Evolutionary conservation across 441 rosid species (phyloP).

Genomic region (Populus hybrid): DNA sequence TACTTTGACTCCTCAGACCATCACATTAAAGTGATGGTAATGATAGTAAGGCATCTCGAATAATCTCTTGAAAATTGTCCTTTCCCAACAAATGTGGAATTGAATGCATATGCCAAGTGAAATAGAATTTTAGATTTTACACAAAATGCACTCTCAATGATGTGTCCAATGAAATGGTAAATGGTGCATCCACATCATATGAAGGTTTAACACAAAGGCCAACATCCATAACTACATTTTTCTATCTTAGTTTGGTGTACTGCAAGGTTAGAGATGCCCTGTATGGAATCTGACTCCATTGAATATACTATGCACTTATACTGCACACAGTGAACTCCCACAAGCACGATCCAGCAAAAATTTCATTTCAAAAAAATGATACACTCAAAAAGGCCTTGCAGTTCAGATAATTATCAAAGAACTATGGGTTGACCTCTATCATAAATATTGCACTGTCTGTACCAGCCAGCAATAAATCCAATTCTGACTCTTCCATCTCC

Average conservation of each 20-base stretch:
- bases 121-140: not conserved
- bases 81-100: not conserved
- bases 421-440: slow-evolving; percentile 63
- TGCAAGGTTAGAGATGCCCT: not conserved
- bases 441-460: slow-evolving; percentile 79
- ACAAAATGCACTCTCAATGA: not conserved
- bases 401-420: slow-evolving; percentile 17
- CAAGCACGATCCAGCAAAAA: not conserved
- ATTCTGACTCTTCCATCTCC: slow-evolving; percentile 85
- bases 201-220: not conserved
- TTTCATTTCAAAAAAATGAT: not conserved
- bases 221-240: not conserved
- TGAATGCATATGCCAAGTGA: not conserved
- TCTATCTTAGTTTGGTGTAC: not conserved
- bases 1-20: not conserved
- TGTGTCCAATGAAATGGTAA: not conserved
- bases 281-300: not conserved
- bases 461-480: slow-evolving; percentile 91
- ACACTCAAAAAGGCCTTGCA: not conserved
- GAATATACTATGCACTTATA: not conserved
- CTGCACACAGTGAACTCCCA: not conserved
- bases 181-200: not conserved
- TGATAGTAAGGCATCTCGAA: not conserved
- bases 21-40: not conserved
- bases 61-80: not conserved